Percentiles rank a stretch among this genome's conserved stretches.
These are phyloP conservation scores for Auxenochlorella pyrenoidosa DNA, from an alignment of 139 green algal species.

Conservation along the genomic window DNA sequence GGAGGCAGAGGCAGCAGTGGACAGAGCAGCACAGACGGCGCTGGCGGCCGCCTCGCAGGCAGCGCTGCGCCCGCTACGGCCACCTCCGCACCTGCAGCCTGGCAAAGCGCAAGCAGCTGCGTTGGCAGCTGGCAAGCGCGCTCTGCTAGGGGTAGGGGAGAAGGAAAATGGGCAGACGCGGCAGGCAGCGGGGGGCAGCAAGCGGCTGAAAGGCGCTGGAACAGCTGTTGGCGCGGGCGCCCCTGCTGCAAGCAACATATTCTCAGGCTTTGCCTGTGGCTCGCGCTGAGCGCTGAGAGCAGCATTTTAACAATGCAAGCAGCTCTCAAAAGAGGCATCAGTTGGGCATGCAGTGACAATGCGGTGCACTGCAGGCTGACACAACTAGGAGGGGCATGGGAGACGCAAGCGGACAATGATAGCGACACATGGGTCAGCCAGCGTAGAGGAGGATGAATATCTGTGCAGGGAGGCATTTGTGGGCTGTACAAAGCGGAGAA, in stretches of 20 bases:
- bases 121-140: neutral
- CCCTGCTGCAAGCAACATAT: neutral
- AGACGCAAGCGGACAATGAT: too few relatives aligned
- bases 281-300: neutral
- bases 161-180: slow-evolving; percentile 16
- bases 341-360: too few relatives aligned
- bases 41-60: neutral
- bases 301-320: neutral
- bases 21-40: neutral
- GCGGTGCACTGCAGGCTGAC: too few relatives aligned
- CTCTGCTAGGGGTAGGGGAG: neutral
- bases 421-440: too few relatives aligned
- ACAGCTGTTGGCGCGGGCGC: neutral
- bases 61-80: neutral
- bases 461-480: too few relatives aligned
- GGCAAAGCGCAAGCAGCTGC: neutral
- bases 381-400: too few relatives aligned
- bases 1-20: slow-evolving; percentile 21
- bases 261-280: slow-evolving; percentile 13
- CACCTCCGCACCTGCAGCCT: neutral
- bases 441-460: too few relatives aligned
- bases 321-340: neutral
- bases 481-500: too few relatives aligned
- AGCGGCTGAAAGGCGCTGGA: neutral
- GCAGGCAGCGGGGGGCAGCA: slow-evolving; percentile 1